A percentile compares a stretch with the other conserved stretches of the same genome.
Evolutionary conservation across 495 filamentous ascomycete genomes (phyloP).

Genomic region (Trichoderma virens): DNA sequence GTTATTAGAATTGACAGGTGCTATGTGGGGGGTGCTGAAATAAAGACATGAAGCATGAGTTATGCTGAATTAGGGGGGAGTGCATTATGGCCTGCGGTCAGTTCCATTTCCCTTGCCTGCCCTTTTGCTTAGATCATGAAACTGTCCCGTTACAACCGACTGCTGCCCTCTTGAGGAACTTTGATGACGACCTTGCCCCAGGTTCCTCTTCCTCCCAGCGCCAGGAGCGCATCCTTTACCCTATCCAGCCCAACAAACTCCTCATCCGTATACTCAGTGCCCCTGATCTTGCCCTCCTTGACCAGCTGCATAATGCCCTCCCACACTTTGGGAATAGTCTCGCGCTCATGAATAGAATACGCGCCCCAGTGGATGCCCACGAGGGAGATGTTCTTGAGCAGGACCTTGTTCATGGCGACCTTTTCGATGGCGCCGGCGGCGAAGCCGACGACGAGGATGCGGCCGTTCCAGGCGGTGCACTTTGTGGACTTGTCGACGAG

Average conservation of each 20-base stretch:
- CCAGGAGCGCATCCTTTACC: conserved; percentile 67
- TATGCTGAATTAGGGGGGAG: no score
- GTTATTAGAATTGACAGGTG: background rate
- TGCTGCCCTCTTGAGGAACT: conserved; percentile 61
- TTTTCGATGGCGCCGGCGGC: conserved; percentile 86
- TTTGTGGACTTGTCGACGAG: conserved; percentile 77
- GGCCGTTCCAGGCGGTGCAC: conserved; percentile 85
- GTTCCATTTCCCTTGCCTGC: no score
- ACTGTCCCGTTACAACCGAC: conserved; percentile 43
- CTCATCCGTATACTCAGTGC: conserved; percentile 74
- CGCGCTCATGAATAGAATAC: conserved; percentile 66
- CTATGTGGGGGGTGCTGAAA: no score
- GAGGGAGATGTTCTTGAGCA: conserved; percentile 89
- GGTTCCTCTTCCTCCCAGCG: conserved; percentile 70
- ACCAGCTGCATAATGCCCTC: conserved; percentile 71
- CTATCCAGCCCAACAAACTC: conserved; percentile 76
- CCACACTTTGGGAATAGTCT: conserved; percentile 70
- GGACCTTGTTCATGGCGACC: conserved; percentile 80
- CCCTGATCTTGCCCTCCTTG: conserved; percentile 65
- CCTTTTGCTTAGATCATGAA: no score
- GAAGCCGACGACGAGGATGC: conserved; percentile 83
- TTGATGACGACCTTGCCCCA: conserved; percentile 97
- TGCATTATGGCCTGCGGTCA: no score
- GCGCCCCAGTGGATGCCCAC: conserved; percentile 89
- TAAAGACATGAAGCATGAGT: background rate